Evolutionary conservation across 345 rosid genomes (phyloP).

Genomic region (Mangifera indica): DNA sequence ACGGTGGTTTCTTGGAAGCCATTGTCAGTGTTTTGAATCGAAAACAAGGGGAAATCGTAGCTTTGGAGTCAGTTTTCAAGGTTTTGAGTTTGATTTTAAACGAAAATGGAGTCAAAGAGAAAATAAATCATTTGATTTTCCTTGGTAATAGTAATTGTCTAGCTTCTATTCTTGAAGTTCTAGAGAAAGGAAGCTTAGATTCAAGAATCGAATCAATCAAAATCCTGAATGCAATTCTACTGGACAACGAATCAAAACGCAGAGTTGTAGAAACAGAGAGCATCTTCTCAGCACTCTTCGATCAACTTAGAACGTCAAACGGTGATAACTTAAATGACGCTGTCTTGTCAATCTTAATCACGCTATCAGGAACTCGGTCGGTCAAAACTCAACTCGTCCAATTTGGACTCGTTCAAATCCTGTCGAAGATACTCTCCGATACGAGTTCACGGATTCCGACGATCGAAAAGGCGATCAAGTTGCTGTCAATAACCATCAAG

Average conservation of each 20-base stretch:
- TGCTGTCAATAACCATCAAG: constrained; percentile 30
- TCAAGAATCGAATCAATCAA: constrained; percentile 35
- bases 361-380: constrained; percentile 28
- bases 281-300: constrained; percentile 28
- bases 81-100: constrained; percentile 30
- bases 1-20: constrained; percentile 33
- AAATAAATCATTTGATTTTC: constrained; percentile 23
- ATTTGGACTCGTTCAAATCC: constrained; percentile 31
- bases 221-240: constrained; percentile 37
- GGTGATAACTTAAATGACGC: constrained; percentile 32
- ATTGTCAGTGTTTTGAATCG: constrained; percentile 28
- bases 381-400: constrained; percentile 36
- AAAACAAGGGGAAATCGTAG: constrained; percentile 15
- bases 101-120: constrained; percentile 25
- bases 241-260: constrained; percentile 34
- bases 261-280: constrained; percentile 31
- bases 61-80: constrained; percentile 30
- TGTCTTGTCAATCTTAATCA: constrained; percentile 32
- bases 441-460: constrained; percentile 15
- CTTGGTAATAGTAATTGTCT: constrained; percentile 16
- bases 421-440: constrained; percentile 26
- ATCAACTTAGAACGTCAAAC: constrained; percentile 16
- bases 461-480: constrained; percentile 37
- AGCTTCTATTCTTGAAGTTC: constrained; percentile 28
- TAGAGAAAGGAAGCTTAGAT: constrained; percentile 27